Evolutionary conservation across 305 asterid genomes (phyloP), one percentile per base, ranked within the genome.

Genomic region (Withania somnifera): DNA sequence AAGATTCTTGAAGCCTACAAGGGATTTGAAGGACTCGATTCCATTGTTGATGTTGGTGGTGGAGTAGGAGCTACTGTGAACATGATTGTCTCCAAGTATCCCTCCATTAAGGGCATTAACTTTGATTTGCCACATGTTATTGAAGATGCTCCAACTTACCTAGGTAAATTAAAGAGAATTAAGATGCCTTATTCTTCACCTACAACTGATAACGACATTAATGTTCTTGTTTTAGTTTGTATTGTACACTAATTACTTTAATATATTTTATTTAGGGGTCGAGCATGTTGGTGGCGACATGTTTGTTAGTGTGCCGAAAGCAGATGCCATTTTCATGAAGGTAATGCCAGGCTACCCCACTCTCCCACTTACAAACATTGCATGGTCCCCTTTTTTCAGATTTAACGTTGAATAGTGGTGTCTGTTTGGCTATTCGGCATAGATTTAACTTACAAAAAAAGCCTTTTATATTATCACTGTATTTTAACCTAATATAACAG

Each of bases 301-400:
- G 97, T 92, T 92, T 69, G 93, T 83, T 34, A 88, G 93, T 71
- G 93, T 92, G 78, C 94, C 97, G 5, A 87, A 88, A 83, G 97
- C 93, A 28, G 94, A 91, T 82, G 97, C 97, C 54, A 91, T 92
- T 85, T 92, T 92, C 89, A 91, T 92, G 97, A 92, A 91, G 93
- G 96, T 90, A 50, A 80, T 34, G 4, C 17, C 28, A 28, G 28
- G 7, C 53, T 11, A 61, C 40, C n/a, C 14, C 54, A 5, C 26
- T n/a, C n/a, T 75, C 34, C 2, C 24, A 32, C 47, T 2, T 15
- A 30, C 3, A 15, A 30, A 14, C 6, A 30, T 63, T 15, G 14
- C 11, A 3, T 53, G 20, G 2, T 14, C 10, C 24, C 11, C 0
- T 52, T 5, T 15, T 51, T 51, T 51, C 1, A 51, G 56, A 51